Conservation (phyloP, 306 rosid genomes). For the Cercis canadensis region DNA sequence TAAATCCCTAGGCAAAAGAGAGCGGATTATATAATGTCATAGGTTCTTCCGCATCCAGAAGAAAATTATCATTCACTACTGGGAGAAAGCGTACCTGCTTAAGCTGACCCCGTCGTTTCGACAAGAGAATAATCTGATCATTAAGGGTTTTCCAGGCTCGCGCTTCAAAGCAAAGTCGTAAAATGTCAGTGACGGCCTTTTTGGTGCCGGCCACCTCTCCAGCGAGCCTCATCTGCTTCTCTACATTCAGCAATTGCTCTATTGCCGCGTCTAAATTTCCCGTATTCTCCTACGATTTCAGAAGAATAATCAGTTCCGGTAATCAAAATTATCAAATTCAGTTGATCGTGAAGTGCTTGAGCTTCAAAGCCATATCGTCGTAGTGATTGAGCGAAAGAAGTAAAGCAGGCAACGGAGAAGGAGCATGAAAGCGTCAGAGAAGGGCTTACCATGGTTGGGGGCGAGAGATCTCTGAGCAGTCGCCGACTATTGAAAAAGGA, state of each 20-base stretch:
- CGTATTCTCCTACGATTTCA: slow-evolving; percentile 59
- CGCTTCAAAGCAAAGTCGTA: slow-evolving; percentile 82
- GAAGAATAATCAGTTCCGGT: background rate
- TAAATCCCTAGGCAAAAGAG: slow-evolving; percentile 19
- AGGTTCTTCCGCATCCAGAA: no score
- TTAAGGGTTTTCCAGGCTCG: slow-evolving; percentile 86
- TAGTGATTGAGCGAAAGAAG: background rate
- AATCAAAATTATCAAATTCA: background rate
- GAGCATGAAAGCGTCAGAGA: no score
- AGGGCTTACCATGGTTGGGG: slow-evolving; percentile 37
- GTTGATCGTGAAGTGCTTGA: background rate
- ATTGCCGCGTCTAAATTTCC: slow-evolving; percentile 64
- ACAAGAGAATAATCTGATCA: slow-evolving; percentile 86
- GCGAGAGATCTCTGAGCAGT: slow-evolving; percentile 35
- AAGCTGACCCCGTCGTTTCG: slow-evolving; percentile 96
- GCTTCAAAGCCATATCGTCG: background rate
- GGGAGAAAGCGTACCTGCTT: slow-evolving; percentile 60
- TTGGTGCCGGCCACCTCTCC: slow-evolving; percentile 85
- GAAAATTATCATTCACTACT: no score
- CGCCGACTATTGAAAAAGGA: slow-evolving; percentile 18
- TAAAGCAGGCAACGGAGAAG: background rate
- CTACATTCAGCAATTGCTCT: slow-evolving; percentile 81
- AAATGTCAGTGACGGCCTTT: slow-evolving; percentile 80
- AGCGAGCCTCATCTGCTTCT: slow-evolving; percentile 83
- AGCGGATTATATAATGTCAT: background rate